Percentiles rank a stretch among this genome's conserved stretches.
phyloP scores from a whole-genome alignment of 2,329 filamentous ascomycete species.

The Botrytis medusae region DNA sequence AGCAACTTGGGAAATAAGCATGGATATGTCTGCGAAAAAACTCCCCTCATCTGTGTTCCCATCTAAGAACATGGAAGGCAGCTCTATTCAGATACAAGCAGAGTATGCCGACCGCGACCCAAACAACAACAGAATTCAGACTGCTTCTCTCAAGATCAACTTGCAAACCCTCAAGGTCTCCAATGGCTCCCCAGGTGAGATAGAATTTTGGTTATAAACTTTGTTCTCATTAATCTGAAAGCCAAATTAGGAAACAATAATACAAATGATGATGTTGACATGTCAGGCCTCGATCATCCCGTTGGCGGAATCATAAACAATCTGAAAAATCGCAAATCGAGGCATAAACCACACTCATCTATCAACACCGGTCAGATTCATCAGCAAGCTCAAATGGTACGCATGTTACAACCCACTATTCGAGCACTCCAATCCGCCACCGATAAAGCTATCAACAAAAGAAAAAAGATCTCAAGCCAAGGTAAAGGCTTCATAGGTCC shows the following conservation, averaged over 20 bases:
- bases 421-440: background rate
- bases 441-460: background rate
- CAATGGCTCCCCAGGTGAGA: background rate
- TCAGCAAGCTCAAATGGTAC: background rate
- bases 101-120: background rate
- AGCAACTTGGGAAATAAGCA: background rate
- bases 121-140: background rate
- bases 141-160: background rate
- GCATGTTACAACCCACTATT: background rate
- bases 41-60: background rate
- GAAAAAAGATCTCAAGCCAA: background rate
- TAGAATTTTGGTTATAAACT: rapidly evolving
- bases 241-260: background rate
- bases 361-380: background rate
- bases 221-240: background rate
- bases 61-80: background rate
- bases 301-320: background rate
- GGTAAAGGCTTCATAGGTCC: background rate
- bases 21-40: background rate
- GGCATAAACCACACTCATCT: background rate
- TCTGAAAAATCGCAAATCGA: background rate
- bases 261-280: background rate
- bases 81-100: background rate
- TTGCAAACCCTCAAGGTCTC: background rate
- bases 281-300: background rate